Base-by-base conservation (phyloP, 2,329 filamentous ascomycete species). In the Trichoderma aggressivum region DNA sequence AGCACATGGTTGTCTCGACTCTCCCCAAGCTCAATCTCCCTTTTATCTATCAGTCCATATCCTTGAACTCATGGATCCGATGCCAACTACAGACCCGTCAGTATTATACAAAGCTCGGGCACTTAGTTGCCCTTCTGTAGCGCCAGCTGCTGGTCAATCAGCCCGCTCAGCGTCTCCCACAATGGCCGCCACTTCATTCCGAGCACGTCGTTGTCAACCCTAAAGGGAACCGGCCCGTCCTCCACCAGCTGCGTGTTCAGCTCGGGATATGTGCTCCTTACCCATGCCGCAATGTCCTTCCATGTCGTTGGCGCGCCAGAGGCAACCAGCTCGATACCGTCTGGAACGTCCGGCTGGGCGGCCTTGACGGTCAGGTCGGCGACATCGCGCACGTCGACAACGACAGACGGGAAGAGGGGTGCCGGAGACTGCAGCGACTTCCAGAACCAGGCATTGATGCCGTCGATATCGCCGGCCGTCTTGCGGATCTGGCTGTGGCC, bases 321-420 rank as follows among this genome's bases (percentile, higher is more conserved):
- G 43, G 58, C 53, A n/a, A 69, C 60, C 28, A 71, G 67, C 34
- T 71, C 70, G 3, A 58, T 62, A 4, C 59, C 64, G 8, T 14
- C 34, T 11, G 32, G 18, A 24, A 70, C 59, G 3, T 55, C n/a
- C 16, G 11, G 1, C 8, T n/a, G 24, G 24, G 70, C 64, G 0
- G 70, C 62, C 26, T 26, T 70, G 18, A 74, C 18, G 36, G 59
- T 53, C 30, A 68, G 58, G 7, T 73, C 62, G 18, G 73, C 73
- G 7, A 74, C 73, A 30, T 73, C 72, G 16, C 70, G 30, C 21
- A 73, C 72, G 39, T 74, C 70, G 0, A 73, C 73, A 59, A 70
- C 36, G 7, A 71, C 53, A 1, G 69, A 30, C 12, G 70, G 70
- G 24, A 72, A 70, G 18, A 58, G 32, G 10, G 73, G 70, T 50